Evolutionary conservation across 2,329 filamentous ascomycete species (phyloP).

Genomic region (Cercospora berteroae): DNA sequence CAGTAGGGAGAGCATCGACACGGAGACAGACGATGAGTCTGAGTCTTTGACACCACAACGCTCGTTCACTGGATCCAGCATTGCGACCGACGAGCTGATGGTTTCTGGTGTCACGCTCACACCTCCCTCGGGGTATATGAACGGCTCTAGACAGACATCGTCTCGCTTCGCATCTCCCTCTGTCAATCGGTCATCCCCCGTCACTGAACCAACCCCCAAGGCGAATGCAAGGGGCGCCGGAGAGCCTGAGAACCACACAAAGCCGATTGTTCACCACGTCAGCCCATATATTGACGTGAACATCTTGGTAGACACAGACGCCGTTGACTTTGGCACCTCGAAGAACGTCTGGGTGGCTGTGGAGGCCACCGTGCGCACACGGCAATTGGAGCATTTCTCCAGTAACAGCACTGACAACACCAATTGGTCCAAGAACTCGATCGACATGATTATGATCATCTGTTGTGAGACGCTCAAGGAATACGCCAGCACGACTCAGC

Average conservation of each 20-base stretch:
- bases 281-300: constrained; percentile 33
- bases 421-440: neutral
- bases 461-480: constrained; percentile 13
- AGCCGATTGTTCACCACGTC: constrained; percentile 1
- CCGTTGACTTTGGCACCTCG: constrained; percentile 29
- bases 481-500: constrained; percentile 6
- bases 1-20: constrained; percentile 28
- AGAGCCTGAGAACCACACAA: neutral
- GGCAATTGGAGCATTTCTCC: constrained; percentile 12
- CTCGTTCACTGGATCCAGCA: constrained; percentile 32
- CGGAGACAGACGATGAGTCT: constrained; percentile 13
- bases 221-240: constrained; percentile 6
- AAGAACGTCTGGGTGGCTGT: constrained; percentile 34
- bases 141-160: constrained; percentile 13
- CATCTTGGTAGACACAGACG: constrained; percentile 24
- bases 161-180: constrained; percentile 18
- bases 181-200: constrained; percentile 14
- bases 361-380: constrained; percentile 30
- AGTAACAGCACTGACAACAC: neutral
- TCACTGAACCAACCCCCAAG: constrained; percentile 25
- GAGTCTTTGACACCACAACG: constrained; percentile 18
- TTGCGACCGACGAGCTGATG: constrained; percentile 28
- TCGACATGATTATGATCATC: constrained; percentile 22
- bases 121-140: constrained; percentile 12
- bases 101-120: constrained; percentile 16